Evolutionary conservation across 441 rosid species (phyloP), one percentile per base, ranked within the genome.

Genomic region (Syzygium malaccense): DNA sequence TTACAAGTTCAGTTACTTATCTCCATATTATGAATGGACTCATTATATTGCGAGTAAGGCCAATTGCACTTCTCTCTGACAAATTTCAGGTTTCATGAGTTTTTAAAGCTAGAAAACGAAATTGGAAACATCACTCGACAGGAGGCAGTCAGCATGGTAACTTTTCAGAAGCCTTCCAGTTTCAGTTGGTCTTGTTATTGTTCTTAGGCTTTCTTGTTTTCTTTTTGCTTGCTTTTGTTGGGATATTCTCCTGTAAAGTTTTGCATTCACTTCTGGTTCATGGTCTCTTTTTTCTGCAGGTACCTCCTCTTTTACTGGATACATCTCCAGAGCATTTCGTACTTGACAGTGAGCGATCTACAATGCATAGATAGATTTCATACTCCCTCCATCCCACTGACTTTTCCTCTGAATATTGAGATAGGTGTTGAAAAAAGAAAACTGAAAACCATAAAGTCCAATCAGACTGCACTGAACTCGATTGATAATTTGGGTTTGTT

Each of bases 61-160:
- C 83, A 75, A 86, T 68, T 57, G 30, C 54, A 55, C 71, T 88
- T 86, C n/a, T 88, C 51, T 86, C 5, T 48, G 64, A 5, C 37
- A 60, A 84, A 85, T 92, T 89, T 91, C 94, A 96, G 99, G 96
- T 97, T 97, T 91, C 99, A 98, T 91, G 98, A 96, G 93, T 98
- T 98, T 90, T 88, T 98, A 75, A 97, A 98, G 94, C 94, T 97
- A 87, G 99, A 97, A 94, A 97, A 96, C 89, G 99, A 98, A 95
- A 95, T 95, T 78, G 99, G 99, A 90, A 98, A 98, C 93, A 96
- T 98, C 88, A 96, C 97, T 64, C 94, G 99, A 90, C 99, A 98
- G 91, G 98, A 97, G 92, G 98, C 99, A 89, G 99, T 98, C 89
- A 98, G 99, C 93, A 98, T 98, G 99, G 99, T 96, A 91, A 88